phyloP scores from a whole-genome alignment of 2,329 filamentous ascomycete genomes.

The Curvularia spicifera region DNA sequence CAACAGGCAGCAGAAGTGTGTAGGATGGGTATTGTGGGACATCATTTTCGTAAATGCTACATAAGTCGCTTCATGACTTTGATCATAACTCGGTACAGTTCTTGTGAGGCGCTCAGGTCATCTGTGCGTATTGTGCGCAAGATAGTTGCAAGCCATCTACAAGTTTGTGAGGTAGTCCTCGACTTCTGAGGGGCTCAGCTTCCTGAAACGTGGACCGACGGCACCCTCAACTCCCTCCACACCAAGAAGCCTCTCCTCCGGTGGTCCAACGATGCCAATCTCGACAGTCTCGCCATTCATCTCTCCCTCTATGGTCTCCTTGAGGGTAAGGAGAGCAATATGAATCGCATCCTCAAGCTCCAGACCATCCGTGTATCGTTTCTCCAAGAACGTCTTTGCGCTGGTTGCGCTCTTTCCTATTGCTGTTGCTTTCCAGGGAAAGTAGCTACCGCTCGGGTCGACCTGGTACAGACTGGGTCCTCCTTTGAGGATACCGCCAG shows the following conservation, averaged over 20 bases:
- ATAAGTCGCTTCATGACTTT: slow-evolving; percentile 27
- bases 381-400: slow-evolving; percentile 98
- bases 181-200: slow-evolving; percentile 96
- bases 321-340: slow-evolving; percentile 94
- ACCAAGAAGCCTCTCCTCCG: slow-evolving; percentile 89
- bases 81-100: slow-evolving; percentile 1
- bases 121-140: slow-evolving; percentile 1
- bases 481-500: slow-evolving; percentile 92
- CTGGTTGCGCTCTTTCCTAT: slow-evolving; percentile 98
- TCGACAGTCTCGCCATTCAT: slow-evolving; percentile 99
- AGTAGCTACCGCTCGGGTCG: slow-evolving; percentile 98
- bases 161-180: slow-evolving; percentile 99
- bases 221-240: slow-evolving; percentile 88
- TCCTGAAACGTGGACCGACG: slow-evolving; percentile 85
- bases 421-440: slow-evolving; percentile 98
- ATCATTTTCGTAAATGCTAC: slow-evolving; percentile 37
- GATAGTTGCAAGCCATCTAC: slow-evolving; percentile 57
- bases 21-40: slow-evolving; percentile 11
- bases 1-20: not conserved
- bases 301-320: slow-evolving; percentile 99
- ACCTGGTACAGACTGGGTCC: slow-evolving; percentile 98
- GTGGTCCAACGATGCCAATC: slow-evolving; percentile 95
- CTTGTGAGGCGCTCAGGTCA: slow-evolving; percentile 1
- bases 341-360: slow-evolving; percentile 98
- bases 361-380: slow-evolving; percentile 95